Evolutionary conservation across 352 stramenopile species (phyloP).

Genomic region (Elongisporangium anandrum): DNA sequence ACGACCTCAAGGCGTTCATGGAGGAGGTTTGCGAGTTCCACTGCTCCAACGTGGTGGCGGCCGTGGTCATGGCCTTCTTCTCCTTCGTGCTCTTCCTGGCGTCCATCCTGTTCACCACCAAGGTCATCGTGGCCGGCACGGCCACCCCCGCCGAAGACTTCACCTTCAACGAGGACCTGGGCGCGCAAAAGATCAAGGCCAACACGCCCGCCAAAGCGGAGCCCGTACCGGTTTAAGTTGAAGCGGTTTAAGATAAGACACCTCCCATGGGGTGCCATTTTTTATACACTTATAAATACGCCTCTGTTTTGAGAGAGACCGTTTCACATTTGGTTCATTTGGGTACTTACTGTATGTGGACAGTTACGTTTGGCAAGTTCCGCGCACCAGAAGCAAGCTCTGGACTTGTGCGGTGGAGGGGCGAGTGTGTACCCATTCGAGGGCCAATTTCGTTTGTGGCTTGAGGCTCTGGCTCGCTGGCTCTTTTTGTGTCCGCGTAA

Average conservation of each 20-base stretch:
- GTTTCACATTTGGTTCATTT: too few relatives aligned
- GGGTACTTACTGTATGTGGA: too few relatives aligned
- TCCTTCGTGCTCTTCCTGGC: conserved; percentile 48
- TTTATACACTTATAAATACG: background rate
- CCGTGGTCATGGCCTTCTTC: conserved; percentile 50
- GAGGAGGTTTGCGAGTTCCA: conserved; percentile 64
- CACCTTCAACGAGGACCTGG: conserved; percentile 32
- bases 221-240: conserved; percentile 24
- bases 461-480: background rate
- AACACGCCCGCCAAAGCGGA: conserved; percentile 12
- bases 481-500: background rate
- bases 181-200: conserved; percentile 26
- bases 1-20: conserved; percentile 40
- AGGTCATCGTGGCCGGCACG: conserved; percentile 20
- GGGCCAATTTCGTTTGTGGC: background rate
- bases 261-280: background rate
- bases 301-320: background rate
- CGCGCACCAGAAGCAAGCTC: background rate
- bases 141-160: conserved; percentile 34
- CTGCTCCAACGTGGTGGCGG: conserved; percentile 51
- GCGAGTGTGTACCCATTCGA: background rate
- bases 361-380: background rate
- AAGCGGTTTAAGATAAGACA: background rate
- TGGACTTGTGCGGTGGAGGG: background rate
- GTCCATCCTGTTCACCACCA: conserved; percentile 48